phyloP scores from a whole-genome alignment of 139 green algal genomes.

The Picochlorum costavermella region DNA sequence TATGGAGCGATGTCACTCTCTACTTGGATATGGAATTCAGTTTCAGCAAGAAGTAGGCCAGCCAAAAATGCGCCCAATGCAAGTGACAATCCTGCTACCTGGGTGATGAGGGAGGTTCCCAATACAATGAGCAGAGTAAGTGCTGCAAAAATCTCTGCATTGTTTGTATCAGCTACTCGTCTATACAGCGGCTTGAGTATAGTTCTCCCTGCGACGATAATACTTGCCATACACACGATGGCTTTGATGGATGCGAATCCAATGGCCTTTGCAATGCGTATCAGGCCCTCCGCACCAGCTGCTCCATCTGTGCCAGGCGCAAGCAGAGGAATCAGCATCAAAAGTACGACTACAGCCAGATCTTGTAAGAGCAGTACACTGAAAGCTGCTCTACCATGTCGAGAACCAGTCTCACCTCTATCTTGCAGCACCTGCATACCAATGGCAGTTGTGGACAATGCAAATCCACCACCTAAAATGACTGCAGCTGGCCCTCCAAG shows the following conservation, averaged over 20 bases:
- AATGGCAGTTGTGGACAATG: constrained; percentile 94
- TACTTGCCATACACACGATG: constrained; percentile 68
- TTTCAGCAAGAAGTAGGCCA: constrained; percentile 84
- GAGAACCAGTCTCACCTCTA: constrained; percentile 77
- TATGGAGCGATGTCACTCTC: constrained; percentile 97
- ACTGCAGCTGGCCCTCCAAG: constrained; percentile 67
- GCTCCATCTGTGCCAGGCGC: constrained; percentile 53
- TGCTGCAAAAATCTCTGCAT: constrained; percentile 92
- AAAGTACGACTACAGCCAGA: constrained; percentile 95
- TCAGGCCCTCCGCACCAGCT: constrained; percentile 42
- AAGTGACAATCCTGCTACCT: constrained; percentile 80
- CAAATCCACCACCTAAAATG: constrained; percentile 86
- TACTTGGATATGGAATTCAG: constrained; percentile 93
- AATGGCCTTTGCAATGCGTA: constrained; percentile 74
- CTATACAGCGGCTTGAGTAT: constrained; percentile 50
- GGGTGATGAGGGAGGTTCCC: constrained; percentile 68
- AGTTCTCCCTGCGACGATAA: constrained; percentile 59
- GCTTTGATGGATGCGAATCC: constrained; percentile 88
- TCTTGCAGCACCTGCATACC: constrained; percentile 94
- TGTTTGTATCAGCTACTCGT: constrained; percentile 63
- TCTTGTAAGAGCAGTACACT: constrained; percentile 94
- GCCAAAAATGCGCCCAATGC: constrained; percentile 94
- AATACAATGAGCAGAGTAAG: constrained; percentile 65
- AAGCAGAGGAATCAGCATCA: constrained; percentile 98
- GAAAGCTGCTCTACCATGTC: constrained; percentile 93